A percentile compares a stretch with the other conserved stretches of the same genome.
Evolutionary conservation across 2,329 filamentous ascomycete species (phyloP).

Genomic region (Nothophaeocryptopus gaeumannii): DNA sequence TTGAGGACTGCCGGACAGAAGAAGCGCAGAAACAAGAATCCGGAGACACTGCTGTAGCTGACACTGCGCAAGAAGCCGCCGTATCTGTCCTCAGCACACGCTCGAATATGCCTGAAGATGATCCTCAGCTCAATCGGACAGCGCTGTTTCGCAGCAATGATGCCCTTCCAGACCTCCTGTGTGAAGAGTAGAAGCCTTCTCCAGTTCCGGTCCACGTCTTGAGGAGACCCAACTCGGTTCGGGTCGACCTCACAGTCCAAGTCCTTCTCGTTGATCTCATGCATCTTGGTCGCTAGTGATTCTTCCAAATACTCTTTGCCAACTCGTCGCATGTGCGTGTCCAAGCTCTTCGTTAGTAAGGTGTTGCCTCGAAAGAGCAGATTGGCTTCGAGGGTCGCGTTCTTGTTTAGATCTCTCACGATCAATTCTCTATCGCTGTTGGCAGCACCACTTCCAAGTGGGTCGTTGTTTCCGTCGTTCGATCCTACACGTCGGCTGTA

Average conservation of each 20-base stretch:
- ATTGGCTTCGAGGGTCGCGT: conserved; percentile 82
- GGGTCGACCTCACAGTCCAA: conserved; percentile 95
- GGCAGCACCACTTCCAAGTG: conserved; percentile 33
- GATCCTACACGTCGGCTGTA: conserved; percentile 67
- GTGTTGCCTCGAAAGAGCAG: conserved; percentile 94
- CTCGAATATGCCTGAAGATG: conserved; percentile 85
- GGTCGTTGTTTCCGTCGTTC: conserved; percentile 61
- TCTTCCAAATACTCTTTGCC: conserved; percentile 92
- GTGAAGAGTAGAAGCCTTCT: conserved; percentile 70
- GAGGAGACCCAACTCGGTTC: conserved; percentile 63
- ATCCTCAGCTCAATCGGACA: conserved; percentile 79
- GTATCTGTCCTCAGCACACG: conserved; percentile 90
- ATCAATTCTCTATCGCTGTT: conserved; percentile 65
- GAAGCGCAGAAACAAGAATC: conserved; percentile 90
- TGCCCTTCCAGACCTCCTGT: conserved; percentile 80
- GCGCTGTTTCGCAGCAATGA: conserved; percentile 68
- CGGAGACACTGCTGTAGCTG: conserved; percentile 89
- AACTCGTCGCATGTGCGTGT: conserved; percentile 91
- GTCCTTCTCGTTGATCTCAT: conserved; percentile 85
- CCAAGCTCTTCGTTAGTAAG: conserved; percentile 84
- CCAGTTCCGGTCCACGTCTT: conserved; percentile 84
- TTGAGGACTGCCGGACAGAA: conserved; percentile 96
- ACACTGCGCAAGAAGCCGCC: conserved; percentile 88
- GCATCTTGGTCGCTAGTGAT: conserved; percentile 77
- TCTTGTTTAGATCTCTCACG: conserved; percentile 74